phyloP scores from a whole-genome alignment of 768 basidiomycete species.

The Termitomyces sp. region DNA sequence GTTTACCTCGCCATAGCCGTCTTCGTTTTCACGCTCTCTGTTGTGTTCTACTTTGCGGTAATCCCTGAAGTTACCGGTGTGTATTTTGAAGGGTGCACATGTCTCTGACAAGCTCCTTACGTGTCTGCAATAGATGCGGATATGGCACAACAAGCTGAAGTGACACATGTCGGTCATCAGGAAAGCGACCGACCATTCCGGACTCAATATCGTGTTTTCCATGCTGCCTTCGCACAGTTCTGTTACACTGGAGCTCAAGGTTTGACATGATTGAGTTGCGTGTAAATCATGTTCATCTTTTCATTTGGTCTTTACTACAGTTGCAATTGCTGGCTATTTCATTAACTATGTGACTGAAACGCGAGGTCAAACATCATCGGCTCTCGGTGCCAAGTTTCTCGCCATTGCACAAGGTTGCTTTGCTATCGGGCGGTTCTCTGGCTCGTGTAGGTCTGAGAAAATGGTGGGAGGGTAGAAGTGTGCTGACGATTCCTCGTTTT shows the following conservation, averaged over 20 bases:
- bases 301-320: slow-evolving; percentile 9
- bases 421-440: slow-evolving; percentile 25
- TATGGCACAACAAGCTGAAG: slow-evolving; percentile 28
- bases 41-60: slow-evolving; percentile 27
- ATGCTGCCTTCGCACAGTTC: slow-evolving; percentile 28
- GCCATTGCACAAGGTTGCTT: slow-evolving; percentile 29
- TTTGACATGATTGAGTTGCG: neutral
- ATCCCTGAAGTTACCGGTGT: slow-evolving; percentile 30
- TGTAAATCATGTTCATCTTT: neutral
- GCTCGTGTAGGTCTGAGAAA: slow-evolving; percentile 20
- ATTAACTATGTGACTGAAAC: slow-evolving; percentile 29
- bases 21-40: slow-evolving; percentile 26
- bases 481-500: neutral
- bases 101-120: neutral
- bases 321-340: slow-evolving; percentile 28
- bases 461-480: neutral
- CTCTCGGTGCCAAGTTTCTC: slow-evolving; percentile 25
- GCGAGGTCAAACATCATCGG: slow-evolving; percentile 16
- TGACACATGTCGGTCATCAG: slow-evolving; percentile 24
- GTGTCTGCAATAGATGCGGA: slow-evolving; percentile 20
- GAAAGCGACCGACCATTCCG: slow-evolving; percentile 23
- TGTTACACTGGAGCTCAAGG: slow-evolving; percentile 28
- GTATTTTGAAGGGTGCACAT: neutral
- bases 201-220: slow-evolving; percentile 25
- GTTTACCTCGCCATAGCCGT: slow-evolving; percentile 28